A percentile compares a stretch with the other conserved stretches of the same genome.
Conservation (phyloP, 2,329 filamentous ascomycete genomes). For the Cercospora zeina region DNA sequence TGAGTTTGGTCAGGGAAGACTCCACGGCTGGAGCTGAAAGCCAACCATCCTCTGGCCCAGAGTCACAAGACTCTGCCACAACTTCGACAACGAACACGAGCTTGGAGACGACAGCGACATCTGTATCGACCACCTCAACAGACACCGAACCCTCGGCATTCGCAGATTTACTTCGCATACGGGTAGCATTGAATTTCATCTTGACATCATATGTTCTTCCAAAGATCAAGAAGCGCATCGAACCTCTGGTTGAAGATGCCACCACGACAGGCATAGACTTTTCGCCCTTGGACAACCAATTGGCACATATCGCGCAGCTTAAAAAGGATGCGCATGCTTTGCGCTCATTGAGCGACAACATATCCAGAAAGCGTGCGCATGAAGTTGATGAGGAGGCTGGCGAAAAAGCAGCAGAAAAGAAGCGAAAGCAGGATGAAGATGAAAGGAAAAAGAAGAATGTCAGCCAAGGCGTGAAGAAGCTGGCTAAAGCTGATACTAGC, state of each 20-base stretch:
- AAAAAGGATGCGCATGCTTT: slow-evolving; percentile 70
- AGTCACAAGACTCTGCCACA: slow-evolving; percentile 34
- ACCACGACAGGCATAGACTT: slow-evolving; percentile 59
- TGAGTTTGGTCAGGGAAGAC: slow-evolving; percentile 37
- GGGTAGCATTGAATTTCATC: slow-evolving; percentile 65
- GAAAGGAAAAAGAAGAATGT: slow-evolving; percentile 80
- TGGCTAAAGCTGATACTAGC: slow-evolving; percentile 85
- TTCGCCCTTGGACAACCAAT: slow-evolving; percentile 66
- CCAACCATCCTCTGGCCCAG: slow-evolving; percentile 18
- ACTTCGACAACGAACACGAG: slow-evolving; percentile 29
- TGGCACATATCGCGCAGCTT: slow-evolving; percentile 64
- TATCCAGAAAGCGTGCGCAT: slow-evolving; percentile 60
- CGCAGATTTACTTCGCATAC: slow-evolving; percentile 62
- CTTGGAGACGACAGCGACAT: slow-evolving; percentile 33
- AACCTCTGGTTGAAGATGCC: slow-evolving; percentile 45
- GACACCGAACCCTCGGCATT: slow-evolving; percentile 40
- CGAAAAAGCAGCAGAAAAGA: slow-evolving; percentile 66
- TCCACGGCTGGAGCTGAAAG: slow-evolving; percentile 26
- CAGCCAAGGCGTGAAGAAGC: slow-evolving; percentile 72
- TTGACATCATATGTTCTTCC: slow-evolving; percentile 60
- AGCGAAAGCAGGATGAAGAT: slow-evolving; percentile 81
- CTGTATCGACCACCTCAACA: slow-evolving; percentile 38
- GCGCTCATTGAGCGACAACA: slow-evolving; percentile 68
- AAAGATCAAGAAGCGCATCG: slow-evolving; percentile 48
- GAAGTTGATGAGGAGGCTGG: slow-evolving; percentile 65